Percentiles rank a stretch among this genome's conserved stretches.
phyloP scores from a whole-genome alignment of 495 filamentous ascomycete species.

The Trichoderma reesei region DNA sequence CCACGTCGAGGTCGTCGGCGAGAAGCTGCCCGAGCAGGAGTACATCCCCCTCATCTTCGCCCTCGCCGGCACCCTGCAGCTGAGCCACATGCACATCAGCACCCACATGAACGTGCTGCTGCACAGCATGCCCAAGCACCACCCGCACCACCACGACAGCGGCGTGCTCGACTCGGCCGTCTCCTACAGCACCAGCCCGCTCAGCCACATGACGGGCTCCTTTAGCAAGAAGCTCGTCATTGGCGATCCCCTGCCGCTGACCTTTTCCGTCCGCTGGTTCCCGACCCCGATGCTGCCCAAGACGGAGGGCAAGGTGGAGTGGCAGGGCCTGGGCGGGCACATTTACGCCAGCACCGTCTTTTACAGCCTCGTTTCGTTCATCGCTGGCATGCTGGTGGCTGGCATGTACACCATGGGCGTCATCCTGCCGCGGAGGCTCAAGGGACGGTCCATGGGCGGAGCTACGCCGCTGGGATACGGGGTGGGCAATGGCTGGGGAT shows the following conservation, averaged over 20 bases:
- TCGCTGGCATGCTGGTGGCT: slow-evolving; percentile 42
- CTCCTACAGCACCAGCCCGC: slow-evolving; percentile 74
- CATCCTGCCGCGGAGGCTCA: slow-evolving; percentile 47
- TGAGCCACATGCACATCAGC: slow-evolving; percentile 82
- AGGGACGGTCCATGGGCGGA: slow-evolving; percentile 39
- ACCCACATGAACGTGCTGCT: slow-evolving; percentile 80
- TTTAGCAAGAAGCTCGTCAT: slow-evolving; percentile 61
- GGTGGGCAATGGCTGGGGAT: slow-evolving; percentile 47
- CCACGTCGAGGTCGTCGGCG: slow-evolving; percentile 34
- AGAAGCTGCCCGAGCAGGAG: slow-evolving; percentile 35
- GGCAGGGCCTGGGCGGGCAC: slow-evolving; percentile 55
- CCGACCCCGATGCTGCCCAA: slow-evolving; percentile 57
- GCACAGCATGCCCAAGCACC: slow-evolving; percentile 57
- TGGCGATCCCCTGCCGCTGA: slow-evolving; percentile 72
- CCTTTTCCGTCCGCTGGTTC: slow-evolving; percentile 79
- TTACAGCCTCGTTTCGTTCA: slow-evolving; percentile 50
- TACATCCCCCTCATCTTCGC: slow-evolving; percentile 68
- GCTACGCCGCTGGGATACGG: slow-evolving; percentile 44
- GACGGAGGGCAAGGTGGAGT: slow-evolving; percentile 43
- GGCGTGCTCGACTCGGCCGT: slow-evolving; percentile 75
- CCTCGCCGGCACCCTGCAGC: slow-evolving; percentile 77
- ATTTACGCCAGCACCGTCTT: slow-evolving; percentile 56
- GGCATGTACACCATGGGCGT: slow-evolving; percentile 54
- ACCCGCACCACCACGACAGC: slow-evolving; percentile 44
- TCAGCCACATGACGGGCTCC: slow-evolving; percentile 46